These are phyloP conservation scores for Suillus cothurnatus DNA, from an alignment of 768 basidiomycete genomes.

Conservation along the genomic window DNA sequence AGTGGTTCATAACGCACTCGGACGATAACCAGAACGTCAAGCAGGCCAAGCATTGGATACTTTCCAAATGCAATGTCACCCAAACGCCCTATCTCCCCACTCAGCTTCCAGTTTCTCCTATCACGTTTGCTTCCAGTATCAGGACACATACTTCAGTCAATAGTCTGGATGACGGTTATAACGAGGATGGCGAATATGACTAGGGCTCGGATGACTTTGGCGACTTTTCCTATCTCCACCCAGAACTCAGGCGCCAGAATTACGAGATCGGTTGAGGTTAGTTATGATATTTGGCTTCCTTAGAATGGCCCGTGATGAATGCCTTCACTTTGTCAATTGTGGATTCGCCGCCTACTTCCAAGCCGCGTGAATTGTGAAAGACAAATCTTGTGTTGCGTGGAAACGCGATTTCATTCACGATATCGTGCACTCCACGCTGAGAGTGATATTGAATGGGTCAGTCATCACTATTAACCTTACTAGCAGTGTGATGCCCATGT, in stretches of 20 bases:
- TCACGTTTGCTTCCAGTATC: slow-evolving; percentile 57
- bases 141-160: slow-evolving; percentile 23
- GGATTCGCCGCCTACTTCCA: too few relatives aligned
- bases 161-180: slow-evolving; percentile 28
- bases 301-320: too few relatives aligned
- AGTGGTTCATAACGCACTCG: slow-evolving; percentile 76
- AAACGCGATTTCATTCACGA: too few relatives aligned
- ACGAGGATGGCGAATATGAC: slow-evolving; percentile 34
- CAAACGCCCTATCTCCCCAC: slow-evolving; percentile 30
- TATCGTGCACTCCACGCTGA: too few relatives aligned
- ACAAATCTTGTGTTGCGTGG: too few relatives aligned
- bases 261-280: too few relatives aligned
- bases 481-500: too few relatives aligned
- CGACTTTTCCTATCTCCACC: slow-evolving; percentile 17
- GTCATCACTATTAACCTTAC: too few relatives aligned
- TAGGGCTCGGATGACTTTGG: slow-evolving; percentile 28
- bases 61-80: slow-evolving; percentile 54
- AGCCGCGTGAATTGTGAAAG: too few relatives aligned
- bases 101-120: slow-evolving; percentile 61
- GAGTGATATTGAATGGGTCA: too few relatives aligned
- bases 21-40: slow-evolving; percentile 61
- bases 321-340: too few relatives aligned
- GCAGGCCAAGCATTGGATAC: slow-evolving; percentile 63
- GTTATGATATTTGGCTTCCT: too few relatives aligned
- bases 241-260: slow-evolving; percentile 5